These are phyloP conservation scores for Coemansia sp. DNA, from an alignment of 192 early-diverging fungal genomes.

Conservation along the genomic window DNA sequence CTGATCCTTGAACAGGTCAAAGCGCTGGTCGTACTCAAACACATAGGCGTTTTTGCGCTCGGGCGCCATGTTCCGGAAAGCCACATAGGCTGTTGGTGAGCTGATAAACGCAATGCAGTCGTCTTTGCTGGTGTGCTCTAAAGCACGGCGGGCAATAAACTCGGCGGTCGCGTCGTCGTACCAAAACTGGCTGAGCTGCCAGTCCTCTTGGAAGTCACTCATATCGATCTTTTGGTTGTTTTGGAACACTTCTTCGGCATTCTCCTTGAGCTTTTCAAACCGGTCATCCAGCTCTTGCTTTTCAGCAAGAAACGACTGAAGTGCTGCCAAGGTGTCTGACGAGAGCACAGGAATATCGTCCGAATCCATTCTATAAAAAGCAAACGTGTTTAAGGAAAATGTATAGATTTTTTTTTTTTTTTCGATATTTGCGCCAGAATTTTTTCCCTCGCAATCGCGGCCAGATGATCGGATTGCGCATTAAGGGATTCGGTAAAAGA, in stretches of 20 bases:
- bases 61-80: slow-evolving; percentile 35
- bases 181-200: slow-evolving; percentile 72
- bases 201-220: slow-evolving; percentile 77
- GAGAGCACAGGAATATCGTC: slow-evolving; percentile 51
- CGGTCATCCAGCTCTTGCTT: slow-evolving; percentile 66
- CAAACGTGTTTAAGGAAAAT: not conserved
- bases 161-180: slow-evolving; percentile 60
- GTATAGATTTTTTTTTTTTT: not conserved
- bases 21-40: slow-evolving; percentile 78
- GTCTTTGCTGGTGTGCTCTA: slow-evolving; percentile 47
- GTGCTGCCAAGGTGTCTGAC: slow-evolving; percentile 57
- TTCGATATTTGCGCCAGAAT: not conserved
- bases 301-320: slow-evolving; percentile 69
- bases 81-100: slow-evolving; percentile 51
- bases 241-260: slow-evolving; percentile 57
- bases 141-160: slow-evolving; percentile 56
- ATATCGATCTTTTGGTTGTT: slow-evolving; percentile 58
- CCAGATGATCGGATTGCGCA: not conserved
- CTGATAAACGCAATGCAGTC: slow-evolving; percentile 53
- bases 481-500: not conserved
- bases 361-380: slow-evolving; percentile 14
- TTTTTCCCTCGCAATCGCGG: not conserved
- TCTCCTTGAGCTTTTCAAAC: slow-evolving; percentile 65
- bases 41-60: slow-evolving; percentile 58
- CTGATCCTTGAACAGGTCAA: slow-evolving; percentile 67